These are phyloP conservation scores for Xylaria venustula DNA, from an alignment of 495 filamentous ascomycete genomes.

Conservation along the genomic window DNA sequence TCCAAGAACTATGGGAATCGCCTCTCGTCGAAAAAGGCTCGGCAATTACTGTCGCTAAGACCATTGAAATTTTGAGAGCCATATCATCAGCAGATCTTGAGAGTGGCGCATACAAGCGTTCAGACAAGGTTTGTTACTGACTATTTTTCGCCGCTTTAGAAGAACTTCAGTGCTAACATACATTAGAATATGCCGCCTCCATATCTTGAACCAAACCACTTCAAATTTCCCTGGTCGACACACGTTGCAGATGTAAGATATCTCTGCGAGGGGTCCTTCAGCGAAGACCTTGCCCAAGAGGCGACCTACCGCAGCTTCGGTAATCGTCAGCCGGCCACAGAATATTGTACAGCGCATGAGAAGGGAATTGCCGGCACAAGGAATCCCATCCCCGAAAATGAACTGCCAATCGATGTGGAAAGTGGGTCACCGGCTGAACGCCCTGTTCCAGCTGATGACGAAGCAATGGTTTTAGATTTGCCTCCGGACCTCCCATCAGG, in stretches of 20 bases:
- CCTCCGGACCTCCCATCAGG: constrained; percentile 15
- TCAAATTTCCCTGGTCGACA: constrained; percentile 32
- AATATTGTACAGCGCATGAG: constrained; percentile 69
- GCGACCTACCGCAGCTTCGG: constrained; percentile 81
- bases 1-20: constrained; percentile 79
- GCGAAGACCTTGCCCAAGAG: constrained; percentile 63
- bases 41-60: constrained; percentile 68
- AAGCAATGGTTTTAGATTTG: constrained; percentile 30
- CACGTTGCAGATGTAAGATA: constrained; percentile 27
- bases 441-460: constrained; percentile 16
- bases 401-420: constrained; percentile 32
- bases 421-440: constrained; percentile 14
- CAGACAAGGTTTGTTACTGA: constrained; percentile 47
- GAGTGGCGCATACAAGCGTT: constrained; percentile 57
- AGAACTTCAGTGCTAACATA: constrained; percentile 14
- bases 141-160: background rate
- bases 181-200: constrained; percentile 29
- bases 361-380: constrained; percentile 43
- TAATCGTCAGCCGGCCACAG: constrained; percentile 53
- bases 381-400: constrained; percentile 65
- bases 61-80: constrained; percentile 80
- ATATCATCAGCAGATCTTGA: constrained; percentile 79
- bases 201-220: constrained; percentile 31
- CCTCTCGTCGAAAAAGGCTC: constrained; percentile 75
- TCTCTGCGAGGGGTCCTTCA: constrained; percentile 19